Evolutionary conservation across 805 yeast species (phyloP).

Genomic region (Lachancea sp.): DNA sequence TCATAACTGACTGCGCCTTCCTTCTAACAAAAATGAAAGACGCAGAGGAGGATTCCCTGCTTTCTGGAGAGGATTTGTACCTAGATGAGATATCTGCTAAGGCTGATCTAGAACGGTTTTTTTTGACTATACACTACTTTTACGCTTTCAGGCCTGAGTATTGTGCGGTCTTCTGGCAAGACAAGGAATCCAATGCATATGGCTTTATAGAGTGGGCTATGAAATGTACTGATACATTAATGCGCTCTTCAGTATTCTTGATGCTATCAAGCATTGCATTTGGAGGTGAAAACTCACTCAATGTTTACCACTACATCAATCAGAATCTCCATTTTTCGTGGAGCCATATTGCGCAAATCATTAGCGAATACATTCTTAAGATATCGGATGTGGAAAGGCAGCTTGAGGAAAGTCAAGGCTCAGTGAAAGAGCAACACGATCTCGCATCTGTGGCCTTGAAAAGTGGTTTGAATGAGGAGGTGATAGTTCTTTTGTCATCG

Average conservation of each 20-base stretch:
- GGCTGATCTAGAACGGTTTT: conserved; percentile 85
- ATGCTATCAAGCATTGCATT: conserved; percentile 70
- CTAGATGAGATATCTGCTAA: conserved; percentile 61
- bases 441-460: conserved; percentile 34
- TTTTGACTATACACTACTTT: conserved; percentile 63
- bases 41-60: conserved; percentile 63
- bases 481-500: conserved; percentile 66
- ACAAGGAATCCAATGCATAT: conserved; percentile 54
- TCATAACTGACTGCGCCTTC: conserved; percentile 59
- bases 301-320: conserved; percentile 44
- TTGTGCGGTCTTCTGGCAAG: conserved; percentile 61
- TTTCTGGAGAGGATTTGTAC: conserved; percentile 51
- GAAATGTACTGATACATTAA: conserved; percentile 69
- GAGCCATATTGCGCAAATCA: conserved; percentile 46
- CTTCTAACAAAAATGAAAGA: conserved; percentile 62
- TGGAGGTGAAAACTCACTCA: conserved; percentile 48
- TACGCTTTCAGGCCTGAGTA: conserved; percentile 56
- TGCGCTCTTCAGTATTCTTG: conserved; percentile 74
- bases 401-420: conserved; percentile 22
- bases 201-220: conserved; percentile 91
- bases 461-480: conserved; percentile 71
- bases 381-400: conserved; percentile 33
- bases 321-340: conserved; percentile 43
- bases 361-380: conserved; percentile 46
- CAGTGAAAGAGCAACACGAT: conserved; percentile 22